Conservation (phyloP, 495 filamentous ascomycete species). For the Thozetella sp. region DNA sequence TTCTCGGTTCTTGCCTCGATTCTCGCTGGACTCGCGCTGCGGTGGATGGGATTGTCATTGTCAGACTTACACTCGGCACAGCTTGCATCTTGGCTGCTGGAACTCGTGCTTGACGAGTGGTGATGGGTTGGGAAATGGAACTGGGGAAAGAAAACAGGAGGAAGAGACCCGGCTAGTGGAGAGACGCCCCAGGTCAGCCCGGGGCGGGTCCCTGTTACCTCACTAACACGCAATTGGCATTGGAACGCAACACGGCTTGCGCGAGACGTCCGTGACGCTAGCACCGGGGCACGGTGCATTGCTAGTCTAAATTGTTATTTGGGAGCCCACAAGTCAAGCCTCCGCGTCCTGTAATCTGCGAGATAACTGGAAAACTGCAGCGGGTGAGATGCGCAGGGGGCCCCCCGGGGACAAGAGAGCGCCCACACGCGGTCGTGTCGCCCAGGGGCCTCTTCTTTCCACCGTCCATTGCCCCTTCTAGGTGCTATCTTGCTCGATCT, state of each 20-base stretch:
- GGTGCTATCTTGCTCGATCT: too few relatives aligned
- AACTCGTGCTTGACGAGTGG: conserved; percentile 36
- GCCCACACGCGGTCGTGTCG: too few relatives aligned
- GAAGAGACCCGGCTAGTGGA: background rate
- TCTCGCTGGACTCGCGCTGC: too few relatives aligned
- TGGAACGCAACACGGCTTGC: conserved; percentile 1
- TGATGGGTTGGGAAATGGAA: conserved; percentile 10
- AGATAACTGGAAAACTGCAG: background rate
- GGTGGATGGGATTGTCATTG: conserved; percentile 4
- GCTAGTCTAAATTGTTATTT: conserved; percentile 1
- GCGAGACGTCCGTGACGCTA: conserved; percentile 2
- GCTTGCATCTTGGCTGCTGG: conserved; percentile 58
- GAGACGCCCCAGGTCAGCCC: background rate
- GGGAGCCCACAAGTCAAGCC: background rate
- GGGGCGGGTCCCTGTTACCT: background rate
- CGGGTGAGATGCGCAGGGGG: too few relatives aligned
- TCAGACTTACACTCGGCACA: conserved; percentile 62
- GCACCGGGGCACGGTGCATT: conserved; percentile 2
- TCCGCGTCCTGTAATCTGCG: conserved; percentile 1
- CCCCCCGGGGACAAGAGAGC: too few relatives aligned
- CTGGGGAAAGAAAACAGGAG: conserved; percentile 3
- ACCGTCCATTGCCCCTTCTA: too few relatives aligned
- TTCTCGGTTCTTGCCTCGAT: too few relatives aligned
- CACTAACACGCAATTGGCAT: conserved; percentile 4
- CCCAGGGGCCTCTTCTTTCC: too few relatives aligned